Percentiles rank a stretch among this genome's conserved stretches.
Evolutionary conservation across 108 stramenopile genomes (phyloP).

Genomic region (Stephanodiscus minutulus): DNA sequence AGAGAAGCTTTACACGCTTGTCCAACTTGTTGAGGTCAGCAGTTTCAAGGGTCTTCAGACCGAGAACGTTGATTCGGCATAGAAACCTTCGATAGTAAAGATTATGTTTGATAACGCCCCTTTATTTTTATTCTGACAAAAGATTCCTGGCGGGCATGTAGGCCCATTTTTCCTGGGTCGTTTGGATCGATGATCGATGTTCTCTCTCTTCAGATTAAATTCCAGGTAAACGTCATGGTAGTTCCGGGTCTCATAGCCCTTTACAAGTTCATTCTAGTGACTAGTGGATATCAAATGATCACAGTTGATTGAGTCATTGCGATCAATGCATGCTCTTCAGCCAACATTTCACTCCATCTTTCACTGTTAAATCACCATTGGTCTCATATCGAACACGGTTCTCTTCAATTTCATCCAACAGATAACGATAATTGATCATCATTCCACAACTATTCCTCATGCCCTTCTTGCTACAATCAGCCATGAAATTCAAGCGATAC

Average conservation of each 20-base stretch:
- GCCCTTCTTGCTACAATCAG: slow-evolving; percentile 69
- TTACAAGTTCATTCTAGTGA: no score
- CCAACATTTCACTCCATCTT: slow-evolving; percentile 32
- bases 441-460: slow-evolving; percentile 71
- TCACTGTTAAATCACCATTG: slow-evolving; percentile 37
- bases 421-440: slow-evolving; percentile 89
- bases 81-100: neutral
- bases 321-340: slow-evolving; percentile 7
- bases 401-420: slow-evolving; percentile 58
- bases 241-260: no score
- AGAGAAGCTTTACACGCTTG: slow-evolving; percentile 98
- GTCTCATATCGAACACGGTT: slow-evolving; percentile 49
- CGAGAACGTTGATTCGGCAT: slow-evolving; percentile 78
- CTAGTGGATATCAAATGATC: no score
- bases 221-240: no score
- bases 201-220: neutral
- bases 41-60: slow-evolving; percentile 96
- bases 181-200: no score
- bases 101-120: neutral
- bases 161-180: neutral
- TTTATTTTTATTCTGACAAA: neutral
- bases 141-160: no score
- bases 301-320: no score
- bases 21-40: slow-evolving; percentile 91
- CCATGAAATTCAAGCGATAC: slow-evolving; percentile 68